Percentiles rank a stretch among this genome's conserved stretches.
phyloP scores from a whole-genome alignment of 2,329 filamentous ascomycete species.

The Aspergillus persii region DNA sequence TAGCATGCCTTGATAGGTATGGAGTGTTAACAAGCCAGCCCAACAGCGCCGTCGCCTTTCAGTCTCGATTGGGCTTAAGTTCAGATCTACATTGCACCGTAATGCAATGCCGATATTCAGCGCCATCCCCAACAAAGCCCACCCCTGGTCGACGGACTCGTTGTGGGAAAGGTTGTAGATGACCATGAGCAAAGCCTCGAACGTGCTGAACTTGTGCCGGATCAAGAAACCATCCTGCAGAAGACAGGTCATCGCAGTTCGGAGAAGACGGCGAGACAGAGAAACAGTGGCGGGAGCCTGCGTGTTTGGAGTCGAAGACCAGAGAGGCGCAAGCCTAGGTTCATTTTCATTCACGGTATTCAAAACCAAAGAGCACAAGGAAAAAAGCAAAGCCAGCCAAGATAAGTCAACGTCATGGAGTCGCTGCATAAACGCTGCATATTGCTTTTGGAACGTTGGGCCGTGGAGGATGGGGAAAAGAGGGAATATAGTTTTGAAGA shows the following conservation, averaged over 20 bases:
- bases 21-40: neutral
- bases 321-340: neutral
- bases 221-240: neutral
- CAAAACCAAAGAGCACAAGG: neutral
- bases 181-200: neutral
- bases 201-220: neutral
- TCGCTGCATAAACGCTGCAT: neutral
- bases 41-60: neutral
- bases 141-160: neutral
- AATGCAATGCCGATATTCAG: neutral
- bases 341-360: neutral
- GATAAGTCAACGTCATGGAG: neutral
- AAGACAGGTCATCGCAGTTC: neutral
- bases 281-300: neutral
- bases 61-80: neutral
- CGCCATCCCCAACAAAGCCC: neutral
- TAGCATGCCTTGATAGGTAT: neutral
- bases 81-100: neutral
- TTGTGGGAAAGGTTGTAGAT: neutral
- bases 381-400: neutral
- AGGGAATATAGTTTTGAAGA: neutral
- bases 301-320: neutral
- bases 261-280: neutral
- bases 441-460: neutral
- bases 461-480: neutral